Evolutionary conservation across 108 stramenopile species (phyloP).

Genomic region (Parietichytrium sp.): DNA sequence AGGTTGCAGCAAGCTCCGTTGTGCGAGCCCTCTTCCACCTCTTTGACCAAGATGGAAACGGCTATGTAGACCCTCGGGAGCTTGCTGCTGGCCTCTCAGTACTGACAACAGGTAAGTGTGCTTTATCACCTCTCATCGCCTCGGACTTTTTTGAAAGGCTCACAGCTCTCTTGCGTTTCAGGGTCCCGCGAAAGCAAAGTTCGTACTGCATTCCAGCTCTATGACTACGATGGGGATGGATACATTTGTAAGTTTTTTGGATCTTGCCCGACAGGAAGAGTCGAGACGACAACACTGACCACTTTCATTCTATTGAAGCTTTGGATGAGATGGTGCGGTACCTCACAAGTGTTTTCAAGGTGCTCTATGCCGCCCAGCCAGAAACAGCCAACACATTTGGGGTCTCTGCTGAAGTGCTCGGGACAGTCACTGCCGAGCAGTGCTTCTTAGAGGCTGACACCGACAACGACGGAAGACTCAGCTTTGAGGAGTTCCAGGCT

Average conservation of each 20-base stretch:
- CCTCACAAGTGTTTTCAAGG: slow-evolving; percentile 41
- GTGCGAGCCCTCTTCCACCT: neutral
- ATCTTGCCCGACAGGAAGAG: no score
- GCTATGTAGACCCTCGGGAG: neutral
- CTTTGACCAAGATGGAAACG: neutral
- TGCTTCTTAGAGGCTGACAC: slow-evolving; percentile 2
- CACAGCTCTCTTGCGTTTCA: no score
- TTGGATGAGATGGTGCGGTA: slow-evolving; percentile 24
- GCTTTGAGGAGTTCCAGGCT: slow-evolving; percentile 35
- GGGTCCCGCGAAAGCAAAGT: slow-evolving; percentile 48
- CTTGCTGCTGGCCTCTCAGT: slow-evolving; percentile 20
- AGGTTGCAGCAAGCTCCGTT: neutral
- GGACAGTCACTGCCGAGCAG: neutral
- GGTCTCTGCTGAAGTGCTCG: neutral
- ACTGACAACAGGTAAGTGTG: neutral
- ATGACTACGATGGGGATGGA: slow-evolving; percentile 49
- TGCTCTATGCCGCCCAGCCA: slow-evolving; percentile 1
- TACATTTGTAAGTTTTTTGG: slow-evolving; percentile 33
- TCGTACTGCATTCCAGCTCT: slow-evolving; percentile 49
- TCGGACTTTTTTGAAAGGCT: neutral
- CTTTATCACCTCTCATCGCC: neutral
- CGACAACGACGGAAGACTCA: neutral
- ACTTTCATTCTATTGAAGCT: no score
- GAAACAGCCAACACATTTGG: neutral
- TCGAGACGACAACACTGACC: no score